These are phyloP conservation scores for Ramalina peruviana DNA, from an alignment of 495 filamentous ascomycete species.

Conservation along the genomic window DNA sequence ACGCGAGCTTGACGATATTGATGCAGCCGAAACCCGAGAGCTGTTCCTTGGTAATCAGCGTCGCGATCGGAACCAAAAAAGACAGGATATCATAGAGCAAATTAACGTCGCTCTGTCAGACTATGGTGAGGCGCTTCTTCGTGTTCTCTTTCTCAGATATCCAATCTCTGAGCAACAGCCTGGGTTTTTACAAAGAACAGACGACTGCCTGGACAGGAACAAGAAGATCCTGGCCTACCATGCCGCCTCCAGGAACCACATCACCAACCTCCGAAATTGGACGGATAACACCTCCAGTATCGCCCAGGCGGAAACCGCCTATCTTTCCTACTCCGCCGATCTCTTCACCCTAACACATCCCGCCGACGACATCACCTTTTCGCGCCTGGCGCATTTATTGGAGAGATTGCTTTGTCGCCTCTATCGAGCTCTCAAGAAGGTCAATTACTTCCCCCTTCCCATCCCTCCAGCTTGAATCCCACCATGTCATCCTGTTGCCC, in stretches of 20 bases:
- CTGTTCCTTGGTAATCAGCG: constrained; percentile 22
- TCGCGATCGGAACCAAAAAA: constrained; percentile 17
- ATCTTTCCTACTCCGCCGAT: constrained; percentile 17
- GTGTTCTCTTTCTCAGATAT: neutral
- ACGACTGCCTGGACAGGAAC: constrained; percentile 14
- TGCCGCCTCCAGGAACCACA: constrained; percentile 8
- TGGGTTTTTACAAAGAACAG: constrained; percentile 6
- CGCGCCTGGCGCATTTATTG: constrained; percentile 17
- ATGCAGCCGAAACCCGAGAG: constrained; percentile 15
- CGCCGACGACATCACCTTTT: constrained; percentile 12
- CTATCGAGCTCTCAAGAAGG: constrained; percentile 15
- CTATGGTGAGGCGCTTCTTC: constrained; percentile 16
- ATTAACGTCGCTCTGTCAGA: constrained; percentile 14
- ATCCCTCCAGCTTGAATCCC: neutral
- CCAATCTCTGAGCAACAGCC: neutral
- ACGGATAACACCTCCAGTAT: constrained; percentile 15
- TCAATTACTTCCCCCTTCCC: constrained; percentile 1
- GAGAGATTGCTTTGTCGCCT: constrained; percentile 17
- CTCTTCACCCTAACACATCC: constrained; percentile 14
- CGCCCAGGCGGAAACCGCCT: constrained; percentile 19
- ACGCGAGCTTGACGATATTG: constrained; percentile 18
- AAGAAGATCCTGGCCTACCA: constrained; percentile 6
- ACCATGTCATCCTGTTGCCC: neutral
- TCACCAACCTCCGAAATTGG: constrained; percentile 21
- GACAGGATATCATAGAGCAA: constrained; percentile 12